Conservation (phyloP, 2,329 filamentous ascomycete species). For the Ascochyta pisi region DNA sequence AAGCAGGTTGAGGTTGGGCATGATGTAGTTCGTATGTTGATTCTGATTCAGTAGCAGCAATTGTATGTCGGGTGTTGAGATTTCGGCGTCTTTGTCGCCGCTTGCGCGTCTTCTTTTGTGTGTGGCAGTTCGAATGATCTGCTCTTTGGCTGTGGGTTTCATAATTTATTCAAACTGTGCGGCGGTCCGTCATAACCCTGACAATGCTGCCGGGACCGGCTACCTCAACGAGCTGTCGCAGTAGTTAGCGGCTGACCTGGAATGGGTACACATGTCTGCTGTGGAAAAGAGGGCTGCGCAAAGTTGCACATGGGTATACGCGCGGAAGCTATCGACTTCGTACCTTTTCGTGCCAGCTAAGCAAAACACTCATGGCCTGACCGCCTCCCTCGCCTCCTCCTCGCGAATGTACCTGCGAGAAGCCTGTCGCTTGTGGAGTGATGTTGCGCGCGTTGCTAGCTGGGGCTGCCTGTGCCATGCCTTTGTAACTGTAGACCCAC, state of each 20-base stretch:
- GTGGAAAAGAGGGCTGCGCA: neutral
- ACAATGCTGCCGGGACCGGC: conserved; percentile 88
- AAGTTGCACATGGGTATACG: neutral
- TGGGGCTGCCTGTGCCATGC: conserved; percentile 67
- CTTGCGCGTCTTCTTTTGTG: neutral
- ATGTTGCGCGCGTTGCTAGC: conserved; percentile 50
- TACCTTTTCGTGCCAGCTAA: conserved; percentile 97
- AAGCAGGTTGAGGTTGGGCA: conserved; percentile 9
- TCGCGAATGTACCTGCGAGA: conserved; percentile 76
- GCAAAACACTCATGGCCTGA: conserved; percentile 91
- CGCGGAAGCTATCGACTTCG: conserved; percentile 11
- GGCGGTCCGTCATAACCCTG: conserved; percentile 94
- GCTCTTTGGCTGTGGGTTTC: neutral
- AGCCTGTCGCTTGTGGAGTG: conserved; percentile 83
- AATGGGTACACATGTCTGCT: neutral
- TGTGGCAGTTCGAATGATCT: conserved; percentile 8
- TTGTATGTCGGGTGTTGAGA: neutral
- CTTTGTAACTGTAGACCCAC: conserved; percentile 75
- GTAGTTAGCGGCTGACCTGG: conserved; percentile 4
- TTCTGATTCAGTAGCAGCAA: neutral
- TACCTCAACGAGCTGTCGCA: conserved; percentile 77
- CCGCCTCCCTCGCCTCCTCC: conserved; percentile 73
- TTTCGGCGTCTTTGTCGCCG: neutral
- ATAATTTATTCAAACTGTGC: conserved; percentile 70
- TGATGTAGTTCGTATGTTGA: conserved; percentile 8